Conservation (phyloP, 163 green algal genomes). For the Chlorella variabilis region DNA sequence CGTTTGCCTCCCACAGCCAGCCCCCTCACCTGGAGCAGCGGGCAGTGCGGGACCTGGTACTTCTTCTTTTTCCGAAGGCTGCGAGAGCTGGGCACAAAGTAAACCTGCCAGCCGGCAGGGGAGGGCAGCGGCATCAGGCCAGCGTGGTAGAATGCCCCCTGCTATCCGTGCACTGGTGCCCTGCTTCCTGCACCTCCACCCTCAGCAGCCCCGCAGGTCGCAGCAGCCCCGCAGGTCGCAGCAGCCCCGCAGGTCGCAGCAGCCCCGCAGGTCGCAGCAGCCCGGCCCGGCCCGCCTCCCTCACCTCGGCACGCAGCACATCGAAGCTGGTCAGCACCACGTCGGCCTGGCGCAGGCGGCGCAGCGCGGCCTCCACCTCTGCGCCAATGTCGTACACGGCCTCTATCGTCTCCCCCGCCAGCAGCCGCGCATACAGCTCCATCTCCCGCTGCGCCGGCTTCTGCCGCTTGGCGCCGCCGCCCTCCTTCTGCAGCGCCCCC, state of each 20-base stretch:
- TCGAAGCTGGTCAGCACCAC: constrained; percentile 78
- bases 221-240: no score
- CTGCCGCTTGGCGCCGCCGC: neutral
- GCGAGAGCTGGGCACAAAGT: constrained; percentile 49
- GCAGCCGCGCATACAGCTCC: constrained; percentile 37
- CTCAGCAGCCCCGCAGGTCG: no score
- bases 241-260: no score
- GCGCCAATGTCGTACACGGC: constrained; percentile 29
- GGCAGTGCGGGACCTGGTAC: constrained; percentile 58
- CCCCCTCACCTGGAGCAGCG: constrained; percentile 37
- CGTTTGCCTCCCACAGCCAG: neutral
- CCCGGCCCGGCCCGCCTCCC: neutral
- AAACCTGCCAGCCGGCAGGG: constrained; percentile 57
- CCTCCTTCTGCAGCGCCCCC: neutral
- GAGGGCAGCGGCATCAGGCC: no score
- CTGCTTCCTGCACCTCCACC: no score
- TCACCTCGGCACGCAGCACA: constrained; percentile 62
- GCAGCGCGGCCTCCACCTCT: constrained; percentile 54
- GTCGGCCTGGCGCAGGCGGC: constrained; percentile 58
- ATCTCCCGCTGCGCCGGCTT: constrained; percentile 42
- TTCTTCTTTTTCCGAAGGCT: constrained; percentile 70
- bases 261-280: neutral
- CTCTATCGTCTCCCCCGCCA: constrained; percentile 25
- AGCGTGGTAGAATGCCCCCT: neutral
- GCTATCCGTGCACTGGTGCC: no score